Conservation (phyloP, 257 asterid genomes). For the Galeopsis tetrahit region DNA sequence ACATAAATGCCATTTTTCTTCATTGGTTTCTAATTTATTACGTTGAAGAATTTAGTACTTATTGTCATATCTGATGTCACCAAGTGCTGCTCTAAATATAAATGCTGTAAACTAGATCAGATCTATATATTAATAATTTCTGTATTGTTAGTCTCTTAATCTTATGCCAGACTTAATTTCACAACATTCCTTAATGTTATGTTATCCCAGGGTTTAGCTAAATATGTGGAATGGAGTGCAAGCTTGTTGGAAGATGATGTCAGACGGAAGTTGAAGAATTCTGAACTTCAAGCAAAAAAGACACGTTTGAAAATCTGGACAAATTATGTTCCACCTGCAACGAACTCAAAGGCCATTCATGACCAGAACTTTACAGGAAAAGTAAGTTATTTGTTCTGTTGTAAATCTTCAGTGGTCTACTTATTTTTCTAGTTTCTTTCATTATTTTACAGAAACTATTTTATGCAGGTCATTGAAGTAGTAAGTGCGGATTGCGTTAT, state of each 20-base stretch:
- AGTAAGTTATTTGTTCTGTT: constrained; percentile 43
- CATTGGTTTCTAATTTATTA: not conserved
- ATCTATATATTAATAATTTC: not conserved
- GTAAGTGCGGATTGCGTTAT: constrained; percentile 87
- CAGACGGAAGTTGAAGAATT: constrained; percentile 68
- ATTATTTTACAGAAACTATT: constrained; percentile 18
- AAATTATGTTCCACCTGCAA: constrained; percentile 79
- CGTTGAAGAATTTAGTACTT: not conserved
- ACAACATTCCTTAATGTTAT: constrained; percentile 22
- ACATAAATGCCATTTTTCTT: not conserved
- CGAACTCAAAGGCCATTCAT: constrained; percentile 94
- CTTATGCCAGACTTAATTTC: constrained; percentile 10
- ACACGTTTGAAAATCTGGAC: constrained; percentile 78
- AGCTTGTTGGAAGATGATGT: constrained; percentile 77
- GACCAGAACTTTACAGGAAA: constrained; percentile 95
- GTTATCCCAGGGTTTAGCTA: constrained; percentile 74
- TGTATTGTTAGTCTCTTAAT: not conserved
- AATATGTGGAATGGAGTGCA: constrained; percentile 95
- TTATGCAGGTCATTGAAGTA: constrained; percentile 86
- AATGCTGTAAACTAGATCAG: constrained; percentile 1
- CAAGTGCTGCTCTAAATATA: not conserved
- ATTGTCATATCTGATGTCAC: not conserved
- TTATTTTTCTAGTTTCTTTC: not conserved
- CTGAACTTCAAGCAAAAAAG: constrained; percentile 94
- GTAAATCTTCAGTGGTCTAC: not conserved